Conservation (phyloP, 257 asterid genomes). For the Apocynum venetum region DNA sequence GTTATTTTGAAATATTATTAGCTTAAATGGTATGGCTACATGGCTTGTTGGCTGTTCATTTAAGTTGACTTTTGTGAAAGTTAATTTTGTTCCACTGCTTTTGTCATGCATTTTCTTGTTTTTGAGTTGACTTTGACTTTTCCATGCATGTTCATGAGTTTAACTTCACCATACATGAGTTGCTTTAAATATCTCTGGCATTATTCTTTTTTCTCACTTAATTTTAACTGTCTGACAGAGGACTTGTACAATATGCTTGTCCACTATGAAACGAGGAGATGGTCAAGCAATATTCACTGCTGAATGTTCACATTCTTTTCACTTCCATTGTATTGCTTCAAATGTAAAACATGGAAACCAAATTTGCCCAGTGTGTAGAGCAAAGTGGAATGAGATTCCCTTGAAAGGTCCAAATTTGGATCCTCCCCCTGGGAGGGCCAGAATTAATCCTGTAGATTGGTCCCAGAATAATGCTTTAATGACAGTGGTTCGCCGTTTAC, state of each 20-base stretch:
- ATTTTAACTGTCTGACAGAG: slow-evolving; percentile 46
- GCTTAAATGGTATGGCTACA: neutral
- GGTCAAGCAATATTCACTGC: slow-evolving; percentile 97
- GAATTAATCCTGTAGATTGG: slow-evolving; percentile 55
- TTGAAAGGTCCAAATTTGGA: slow-evolving; percentile 55
- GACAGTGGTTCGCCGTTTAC: slow-evolving; percentile 60
- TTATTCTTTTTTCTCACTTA: slow-evolving; percentile 14
- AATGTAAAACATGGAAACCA: slow-evolving; percentile 92
- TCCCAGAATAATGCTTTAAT: slow-evolving; percentile 53
- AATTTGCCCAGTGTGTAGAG: slow-evolving; percentile 90
- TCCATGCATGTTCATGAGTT: neutral
- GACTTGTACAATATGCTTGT: slow-evolving; percentile 85
- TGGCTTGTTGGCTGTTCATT: neutral
- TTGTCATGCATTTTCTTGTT: neutral
- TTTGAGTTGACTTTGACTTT: neutral
- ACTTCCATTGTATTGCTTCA: slow-evolving; percentile 92
- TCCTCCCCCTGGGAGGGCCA: slow-evolving; percentile 42
- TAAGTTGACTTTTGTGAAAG: neutral
- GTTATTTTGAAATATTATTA: neutral
- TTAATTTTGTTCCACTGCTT: neutral
- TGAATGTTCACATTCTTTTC: slow-evolving; percentile 94
- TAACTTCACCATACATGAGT: neutral
- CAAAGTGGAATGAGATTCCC: slow-evolving; percentile 91
- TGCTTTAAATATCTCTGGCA: too few relatives aligned
- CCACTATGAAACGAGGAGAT: slow-evolving; percentile 77